These are phyloP conservation scores for Aspergillus sp. DNA, from an alignment of 2,329 filamentous ascomycete genomes.

Conservation along the genomic window DNA sequence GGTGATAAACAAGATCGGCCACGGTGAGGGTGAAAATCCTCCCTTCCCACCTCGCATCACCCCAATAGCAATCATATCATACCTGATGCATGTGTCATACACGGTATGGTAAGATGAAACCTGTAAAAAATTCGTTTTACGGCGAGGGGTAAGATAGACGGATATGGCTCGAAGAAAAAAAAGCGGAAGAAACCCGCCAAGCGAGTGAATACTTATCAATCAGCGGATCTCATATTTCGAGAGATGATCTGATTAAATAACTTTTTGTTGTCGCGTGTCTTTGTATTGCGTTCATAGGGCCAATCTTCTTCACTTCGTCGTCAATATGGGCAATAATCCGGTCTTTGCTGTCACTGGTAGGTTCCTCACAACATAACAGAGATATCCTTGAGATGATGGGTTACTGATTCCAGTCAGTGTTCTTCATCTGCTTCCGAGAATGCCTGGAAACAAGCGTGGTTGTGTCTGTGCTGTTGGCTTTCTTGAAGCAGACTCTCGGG, in stretches of 20 bases:
- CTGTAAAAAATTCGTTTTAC: neutral
- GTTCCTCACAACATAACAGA: neutral
- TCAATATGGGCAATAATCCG: constrained; percentile 1
- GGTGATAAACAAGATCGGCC: neutral
- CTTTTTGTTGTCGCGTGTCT: neutral
- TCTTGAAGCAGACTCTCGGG: constrained; percentile 62
- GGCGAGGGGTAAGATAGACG: neutral
- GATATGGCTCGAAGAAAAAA: neutral
- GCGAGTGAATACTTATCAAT: neutral
- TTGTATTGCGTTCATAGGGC: neutral
- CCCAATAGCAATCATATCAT: neutral
- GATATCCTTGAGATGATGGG: neutral
- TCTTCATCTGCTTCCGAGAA: constrained; percentile 66
- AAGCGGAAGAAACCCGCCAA: neutral
- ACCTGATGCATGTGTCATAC: neutral
- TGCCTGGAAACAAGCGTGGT: constrained; percentile 81
- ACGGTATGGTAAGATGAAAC: neutral
- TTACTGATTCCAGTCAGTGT: constrained; percentile 18
- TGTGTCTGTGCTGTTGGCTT: constrained; percentile 81
- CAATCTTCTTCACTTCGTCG: neutral
- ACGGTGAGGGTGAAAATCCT: neutral
- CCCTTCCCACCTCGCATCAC: neutral
- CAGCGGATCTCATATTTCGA: neutral
- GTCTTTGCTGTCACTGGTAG: constrained; percentile 6
- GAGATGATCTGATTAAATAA: constrained; percentile 1